Conservation (phyloP, 768 basidiomycete species). For the Mycena vulgaris region DNA sequence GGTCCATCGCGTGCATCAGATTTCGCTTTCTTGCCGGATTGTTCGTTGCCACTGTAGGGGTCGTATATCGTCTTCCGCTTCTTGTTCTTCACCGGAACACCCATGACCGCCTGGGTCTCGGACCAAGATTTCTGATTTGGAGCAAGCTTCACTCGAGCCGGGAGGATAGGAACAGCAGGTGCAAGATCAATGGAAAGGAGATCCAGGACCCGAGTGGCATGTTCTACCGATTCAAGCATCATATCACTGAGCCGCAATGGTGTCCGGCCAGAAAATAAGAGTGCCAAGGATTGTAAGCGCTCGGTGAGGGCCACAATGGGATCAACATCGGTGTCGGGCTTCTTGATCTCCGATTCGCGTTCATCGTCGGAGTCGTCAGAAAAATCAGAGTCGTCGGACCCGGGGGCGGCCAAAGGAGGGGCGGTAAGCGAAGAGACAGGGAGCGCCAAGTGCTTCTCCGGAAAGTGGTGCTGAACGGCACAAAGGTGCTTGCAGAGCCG, state of each 20-base stretch:
- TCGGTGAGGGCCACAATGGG: background rate
- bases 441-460: background rate
- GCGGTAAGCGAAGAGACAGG: background rate
- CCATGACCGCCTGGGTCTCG: constrained; percentile 1
- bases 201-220: constrained; percentile 1
- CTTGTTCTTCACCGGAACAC: constrained; percentile 4
- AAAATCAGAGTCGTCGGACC: background rate
- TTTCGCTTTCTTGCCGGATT: constrained; percentile 8
- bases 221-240: background rate
- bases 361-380: background rate
- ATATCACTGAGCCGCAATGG: background rate
- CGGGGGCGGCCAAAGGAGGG: background rate
- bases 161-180: background rate
- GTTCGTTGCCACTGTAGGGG: background rate
- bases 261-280: background rate
- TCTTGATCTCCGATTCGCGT: background rate
- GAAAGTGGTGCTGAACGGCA: constrained; percentile 11
- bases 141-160: background rate
- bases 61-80: background rate
- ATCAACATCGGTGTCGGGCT: background rate
- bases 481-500: constrained; percentile 15
- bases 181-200: background rate
- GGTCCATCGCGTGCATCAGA: constrained; percentile 1
- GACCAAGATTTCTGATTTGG: constrained; percentile 6
- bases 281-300: constrained; percentile 2